Evolutionary conservation across 805 yeast species (phyloP), one percentile per base, ranked within the genome.

Genomic region (Cyberlindnera americana): DNA sequence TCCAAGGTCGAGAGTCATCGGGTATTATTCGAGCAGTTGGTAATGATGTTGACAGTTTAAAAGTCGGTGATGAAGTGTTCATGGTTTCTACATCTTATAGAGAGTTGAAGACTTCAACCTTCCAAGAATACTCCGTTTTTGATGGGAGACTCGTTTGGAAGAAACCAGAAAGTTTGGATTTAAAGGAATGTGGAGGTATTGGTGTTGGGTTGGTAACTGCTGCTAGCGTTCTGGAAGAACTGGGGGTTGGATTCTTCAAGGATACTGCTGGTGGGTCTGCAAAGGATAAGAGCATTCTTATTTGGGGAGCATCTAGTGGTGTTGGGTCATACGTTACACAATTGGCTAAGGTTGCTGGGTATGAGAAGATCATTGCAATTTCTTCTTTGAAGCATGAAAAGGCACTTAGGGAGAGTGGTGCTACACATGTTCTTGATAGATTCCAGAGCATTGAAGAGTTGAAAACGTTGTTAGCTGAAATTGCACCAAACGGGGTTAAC

Each of bases 291-390:
- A 22, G 48, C 24, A 37, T 67, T 11, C 40, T 68, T 6, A 57
- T 71, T n/a, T 71, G 75, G 75, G 76, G 76, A 26, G 76, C 72
- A 4, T 63, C 72, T 5, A 67, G 73, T 17, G 70, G 69, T 25
- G 74, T 71, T 29, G 76, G 75, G 0, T 52, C 69, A 6, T 70
- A 67, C 44, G 52, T 65, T 11, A 59, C 66, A 12, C 76, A 71
- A 47, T 43, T 70, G 26, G 72, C 73, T 1, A 67, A 56, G 37
- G 47, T 64, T 22, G 61, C 66, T 14, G 67, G 66, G 3, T 60
- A 69, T 28, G 39, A 54, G 15, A 61, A 58, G 17, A 69, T 70
- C 18, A 54, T 70, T 36, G 69, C 71, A 1, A 67, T 74, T 16
- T 69, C 81, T 6, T 66, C 75, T 3, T 40, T 48, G 30, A 67